Conservation (phyloP, 768 basidiomycete genomes). For the Pulveroboletus ravenelii region DNA sequence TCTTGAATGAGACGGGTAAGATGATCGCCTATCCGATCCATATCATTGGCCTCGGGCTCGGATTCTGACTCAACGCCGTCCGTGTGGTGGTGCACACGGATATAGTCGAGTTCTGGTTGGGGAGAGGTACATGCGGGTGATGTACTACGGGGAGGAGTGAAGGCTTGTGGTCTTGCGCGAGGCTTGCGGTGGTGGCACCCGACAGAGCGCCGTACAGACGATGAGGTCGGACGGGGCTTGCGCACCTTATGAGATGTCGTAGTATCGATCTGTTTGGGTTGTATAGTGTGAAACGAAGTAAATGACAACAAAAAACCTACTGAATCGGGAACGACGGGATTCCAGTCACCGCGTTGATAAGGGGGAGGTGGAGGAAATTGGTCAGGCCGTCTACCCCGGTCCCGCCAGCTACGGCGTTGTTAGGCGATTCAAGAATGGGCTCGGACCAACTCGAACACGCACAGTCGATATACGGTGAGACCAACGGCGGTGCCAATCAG, state of each 20-base stretch:
- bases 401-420: slow-evolving; percentile 57
- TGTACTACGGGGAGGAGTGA: slow-evolving; percentile 26
- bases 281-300: slow-evolving; percentile 11
- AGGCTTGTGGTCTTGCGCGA: slow-evolving; percentile 22
- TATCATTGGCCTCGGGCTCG: slow-evolving; percentile 45
- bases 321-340: slow-evolving; percentile 36
- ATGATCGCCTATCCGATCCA: slow-evolving; percentile 80
- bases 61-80: slow-evolving; percentile 35
- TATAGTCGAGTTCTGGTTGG: slow-evolving; percentile 43
- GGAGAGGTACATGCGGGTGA: slow-evolving; percentile 29
- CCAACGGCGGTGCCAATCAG: slow-evolving; percentile 85
- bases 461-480: slow-evolving; percentile 83
- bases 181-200: slow-evolving; percentile 35
- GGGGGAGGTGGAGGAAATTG: slow-evolving; percentile 55
- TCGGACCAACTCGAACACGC: slow-evolving; percentile 30
- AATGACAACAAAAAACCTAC: slow-evolving; percentile 18
- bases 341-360: slow-evolving; percentile 60
- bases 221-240: slow-evolving; percentile 32
- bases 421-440: neutral
- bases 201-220: slow-evolving; percentile 32
- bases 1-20: slow-evolving; percentile 69
- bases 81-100: slow-evolving; percentile 21
- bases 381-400: slow-evolving; percentile 57
- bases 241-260: slow-evolving; percentile 37
- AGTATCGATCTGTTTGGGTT: slow-evolving; percentile 31